Percentiles rank a stretch among this genome's conserved stretches.
Conservation (phyloP, 352 stramenopile genomes). For the Globisporangium emineosum region DNA sequence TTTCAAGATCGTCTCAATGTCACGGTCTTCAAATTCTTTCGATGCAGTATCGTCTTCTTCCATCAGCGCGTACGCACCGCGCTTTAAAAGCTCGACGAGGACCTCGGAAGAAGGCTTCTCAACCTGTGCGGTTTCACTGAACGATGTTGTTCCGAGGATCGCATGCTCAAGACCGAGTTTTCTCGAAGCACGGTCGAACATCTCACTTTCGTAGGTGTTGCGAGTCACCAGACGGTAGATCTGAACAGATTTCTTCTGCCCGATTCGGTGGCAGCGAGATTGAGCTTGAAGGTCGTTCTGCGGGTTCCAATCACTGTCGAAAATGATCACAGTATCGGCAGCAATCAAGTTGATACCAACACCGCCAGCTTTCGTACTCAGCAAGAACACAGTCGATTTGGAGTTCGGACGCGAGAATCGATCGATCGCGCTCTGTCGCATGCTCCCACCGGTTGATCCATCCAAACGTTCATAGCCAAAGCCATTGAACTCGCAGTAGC, state of each 20-base stretch:
- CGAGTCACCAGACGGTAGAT: slow-evolving; percentile 97
- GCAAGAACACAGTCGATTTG: slow-evolving; percentile 98
- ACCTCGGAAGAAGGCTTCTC: slow-evolving; percentile 88
- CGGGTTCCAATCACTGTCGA: slow-evolving; percentile 99
- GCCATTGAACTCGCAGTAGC: slow-evolving; percentile 89
- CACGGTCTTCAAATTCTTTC: slow-evolving; percentile 91
- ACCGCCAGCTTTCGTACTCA: slow-evolving; percentile 97
- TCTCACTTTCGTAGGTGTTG: slow-evolving; percentile 99
- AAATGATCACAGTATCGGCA: slow-evolving; percentile 99
- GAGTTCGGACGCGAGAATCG: slow-evolving; percentile 94
- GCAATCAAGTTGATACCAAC: slow-evolving; percentile 98
- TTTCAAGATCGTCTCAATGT: slow-evolving; percentile 96
- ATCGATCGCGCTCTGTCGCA: slow-evolving; percentile 94
- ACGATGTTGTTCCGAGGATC: slow-evolving; percentile 93
- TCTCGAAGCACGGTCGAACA: slow-evolving; percentile 97
- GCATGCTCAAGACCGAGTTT: slow-evolving; percentile 99
- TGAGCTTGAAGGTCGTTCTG: slow-evolving; percentile 91
- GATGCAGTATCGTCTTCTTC: slow-evolving; percentile 95
- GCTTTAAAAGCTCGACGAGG: slow-evolving; percentile 96
- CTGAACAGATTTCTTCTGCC: slow-evolving; percentile 97
- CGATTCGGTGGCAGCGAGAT: slow-evolving; percentile 96
- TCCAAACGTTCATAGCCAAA: slow-evolving; percentile 91
- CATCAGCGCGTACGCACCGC: slow-evolving; percentile 98
- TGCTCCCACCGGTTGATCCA: slow-evolving; percentile 84
- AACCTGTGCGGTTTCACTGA: slow-evolving; percentile 90